Evolutionary conservation across 768 basidiomycete genomes (phyloP).

Genomic region (Serendipita sp.): DNA sequence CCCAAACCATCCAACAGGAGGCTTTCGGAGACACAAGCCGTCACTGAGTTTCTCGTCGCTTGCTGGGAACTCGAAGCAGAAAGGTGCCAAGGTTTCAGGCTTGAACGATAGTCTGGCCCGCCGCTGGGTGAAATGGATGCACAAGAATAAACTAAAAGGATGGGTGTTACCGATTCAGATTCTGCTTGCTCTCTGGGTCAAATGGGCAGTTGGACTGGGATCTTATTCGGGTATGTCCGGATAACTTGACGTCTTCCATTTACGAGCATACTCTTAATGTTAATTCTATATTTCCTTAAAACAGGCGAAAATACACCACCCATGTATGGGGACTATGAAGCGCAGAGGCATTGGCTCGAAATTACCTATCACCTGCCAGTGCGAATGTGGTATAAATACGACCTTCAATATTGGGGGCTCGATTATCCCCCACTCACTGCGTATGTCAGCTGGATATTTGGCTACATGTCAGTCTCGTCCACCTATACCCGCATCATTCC

Average conservation of each 20-base stretch:
- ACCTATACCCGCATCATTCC: neutral
- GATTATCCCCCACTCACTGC: conserved; percentile 93
- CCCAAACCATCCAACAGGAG: conserved; percentile 15
- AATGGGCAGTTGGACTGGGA: conserved; percentile 55
- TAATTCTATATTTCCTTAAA: conserved; percentile 2
- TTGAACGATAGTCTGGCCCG: conserved; percentile 30
- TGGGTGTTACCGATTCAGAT: conserved; percentile 45
- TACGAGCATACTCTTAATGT: neutral
- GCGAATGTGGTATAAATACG: conserved; percentile 72
- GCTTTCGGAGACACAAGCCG: conserved; percentile 10
- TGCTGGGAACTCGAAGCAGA: conserved; percentile 8
- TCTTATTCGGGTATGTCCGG: conserved; percentile 60
- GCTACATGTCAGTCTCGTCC: conserved; percentile 39
- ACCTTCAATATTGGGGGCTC: conserved; percentile 81
- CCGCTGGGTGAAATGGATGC: conserved; percentile 68
- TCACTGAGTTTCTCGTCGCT: conserved; percentile 9
- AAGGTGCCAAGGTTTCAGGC: conserved; percentile 7
- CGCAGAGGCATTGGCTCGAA: conserved; percentile 93
- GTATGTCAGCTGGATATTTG: conserved; percentile 74
- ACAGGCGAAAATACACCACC: conserved; percentile 56
- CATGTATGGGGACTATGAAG: conserved; percentile 86
- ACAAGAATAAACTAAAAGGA: conserved; percentile 38
- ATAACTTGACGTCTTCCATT: neutral
- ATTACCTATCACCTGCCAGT: conserved; percentile 62
- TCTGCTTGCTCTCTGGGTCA: conserved; percentile 38